phyloP scores from a whole-genome alignment of 257 asterid species.

The Thymus quinquecostatus region DNA sequence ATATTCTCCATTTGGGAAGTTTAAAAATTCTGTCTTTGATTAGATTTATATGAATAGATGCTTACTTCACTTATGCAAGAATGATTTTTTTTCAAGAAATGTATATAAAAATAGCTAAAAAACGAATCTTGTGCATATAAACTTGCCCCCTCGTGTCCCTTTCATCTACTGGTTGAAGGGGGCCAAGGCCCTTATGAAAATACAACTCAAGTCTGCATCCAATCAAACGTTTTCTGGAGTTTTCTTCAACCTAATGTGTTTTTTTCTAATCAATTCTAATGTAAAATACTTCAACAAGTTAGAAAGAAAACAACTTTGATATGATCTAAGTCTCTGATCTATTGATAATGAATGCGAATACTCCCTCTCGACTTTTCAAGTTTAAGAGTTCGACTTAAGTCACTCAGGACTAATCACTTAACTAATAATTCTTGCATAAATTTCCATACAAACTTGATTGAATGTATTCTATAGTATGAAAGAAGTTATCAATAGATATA shows the following conservation, averaged over 20 bases:
- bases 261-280: background rate
- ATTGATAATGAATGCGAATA: background rate
- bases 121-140: constrained; percentile 49
- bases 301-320: background rate
- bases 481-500: no score
- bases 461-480: no score
- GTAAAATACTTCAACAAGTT: background rate
- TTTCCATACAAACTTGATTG: background rate
- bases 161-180: constrained; percentile 28
- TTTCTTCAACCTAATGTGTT: background rate
- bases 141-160: constrained; percentile 44
- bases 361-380: no score
- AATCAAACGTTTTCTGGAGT: constrained; percentile 16
- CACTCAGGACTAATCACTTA: background rate
- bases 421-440: background rate
- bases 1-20: constrained; percentile 31
- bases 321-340: background rate
- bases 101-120: constrained; percentile 34
- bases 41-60: constrained; percentile 31
- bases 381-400: background rate
- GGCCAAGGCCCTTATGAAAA: no score
- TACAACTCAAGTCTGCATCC: background rate
- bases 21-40: constrained; percentile 24
- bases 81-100: no score
- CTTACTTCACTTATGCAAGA: constrained; percentile 26